Conservation (phyloP, 2,329 filamentous ascomycete genomes). For the Aspergillus tubingensis region DNA sequence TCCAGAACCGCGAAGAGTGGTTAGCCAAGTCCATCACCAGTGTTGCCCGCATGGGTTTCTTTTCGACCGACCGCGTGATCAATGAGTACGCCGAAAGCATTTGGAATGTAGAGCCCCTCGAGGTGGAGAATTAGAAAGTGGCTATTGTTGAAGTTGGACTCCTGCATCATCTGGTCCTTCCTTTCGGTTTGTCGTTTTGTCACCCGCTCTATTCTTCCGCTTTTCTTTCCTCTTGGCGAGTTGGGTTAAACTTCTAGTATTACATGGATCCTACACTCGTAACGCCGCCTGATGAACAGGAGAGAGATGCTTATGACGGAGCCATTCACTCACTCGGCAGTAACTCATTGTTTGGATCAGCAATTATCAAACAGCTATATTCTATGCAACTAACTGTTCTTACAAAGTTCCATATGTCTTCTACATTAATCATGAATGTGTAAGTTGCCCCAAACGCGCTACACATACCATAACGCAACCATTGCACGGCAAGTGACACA, state of each 20-base stretch:
- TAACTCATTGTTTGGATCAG: not conserved
- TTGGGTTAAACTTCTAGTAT: not conserved
- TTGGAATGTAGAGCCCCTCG: slow-evolving; percentile 90
- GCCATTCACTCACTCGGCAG: not conserved
- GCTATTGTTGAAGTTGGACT: not conserved
- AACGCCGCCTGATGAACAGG: not conserved
- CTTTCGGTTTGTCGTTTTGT: not conserved
- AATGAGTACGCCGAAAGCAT: slow-evolving; percentile 96
- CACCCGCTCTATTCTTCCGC: not conserved
- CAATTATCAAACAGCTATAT: not conserved
- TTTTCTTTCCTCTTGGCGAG: not conserved
- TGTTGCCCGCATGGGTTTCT: slow-evolving; percentile 95
- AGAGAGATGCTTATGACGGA: not conserved
- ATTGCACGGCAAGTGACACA: not conserved
- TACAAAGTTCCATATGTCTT: not conserved
- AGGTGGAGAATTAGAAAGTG: slow-evolving; percentile 41
- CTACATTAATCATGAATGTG: not conserved
- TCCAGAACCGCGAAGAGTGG: slow-evolving; percentile 91
- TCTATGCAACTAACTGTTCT: not conserved
- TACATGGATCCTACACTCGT: not conserved
- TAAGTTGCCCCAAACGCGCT: not conserved
- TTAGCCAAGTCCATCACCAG: slow-evolving; percentile 83
- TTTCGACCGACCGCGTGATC: slow-evolving; percentile 91
- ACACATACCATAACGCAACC: not conserved
- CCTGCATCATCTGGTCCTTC: not conserved